These are phyloP conservation scores for Dendrocalamus latiflorus DNA, from an alignment of 202 grass and related monocot genomes.

Conservation along the genomic window DNA sequence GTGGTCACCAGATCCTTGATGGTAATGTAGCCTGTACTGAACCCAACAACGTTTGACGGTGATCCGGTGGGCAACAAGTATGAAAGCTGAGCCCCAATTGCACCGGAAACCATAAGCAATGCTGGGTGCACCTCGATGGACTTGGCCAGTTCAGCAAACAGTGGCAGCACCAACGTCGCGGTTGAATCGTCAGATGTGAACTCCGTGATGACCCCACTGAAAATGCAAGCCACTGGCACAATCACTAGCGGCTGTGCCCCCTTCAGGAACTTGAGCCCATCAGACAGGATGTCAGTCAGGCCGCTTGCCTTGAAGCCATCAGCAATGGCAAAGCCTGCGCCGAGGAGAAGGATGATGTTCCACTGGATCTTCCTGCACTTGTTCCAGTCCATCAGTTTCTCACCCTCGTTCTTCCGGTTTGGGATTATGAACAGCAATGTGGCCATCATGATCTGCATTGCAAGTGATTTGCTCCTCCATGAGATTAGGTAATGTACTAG, in stretches of 20 bases:
- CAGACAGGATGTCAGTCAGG: constrained; percentile 53
- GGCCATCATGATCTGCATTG: constrained; percentile 74
- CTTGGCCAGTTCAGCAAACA: constrained; percentile 61
- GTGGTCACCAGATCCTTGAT: constrained; percentile 68
- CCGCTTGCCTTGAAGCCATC: constrained; percentile 70
- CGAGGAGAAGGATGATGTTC: constrained; percentile 81
- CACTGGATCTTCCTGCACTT: constrained; percentile 91
- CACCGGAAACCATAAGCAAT: constrained; percentile 61
- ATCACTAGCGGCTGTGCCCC: constrained; percentile 45
- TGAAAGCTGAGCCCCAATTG: constrained; percentile 58
- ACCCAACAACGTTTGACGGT: constrained; percentile 77
- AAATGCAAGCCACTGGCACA: constrained; percentile 49
- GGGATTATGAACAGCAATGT: constrained; percentile 90
- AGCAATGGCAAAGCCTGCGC: constrained; percentile 76
- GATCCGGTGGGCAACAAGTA: constrained; percentile 75
- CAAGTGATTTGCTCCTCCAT: neutral
- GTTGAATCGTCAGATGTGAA: constrained; percentile 74
- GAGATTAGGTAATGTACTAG: neutral
- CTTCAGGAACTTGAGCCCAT: constrained; percentile 55
- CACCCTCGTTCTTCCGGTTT: constrained; percentile 47
- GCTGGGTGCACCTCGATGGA: constrained; percentile 58
- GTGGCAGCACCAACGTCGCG: constrained; percentile 64
- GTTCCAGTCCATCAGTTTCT: constrained; percentile 97
- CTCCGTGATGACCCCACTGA: constrained; percentile 62
- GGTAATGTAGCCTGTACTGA: constrained; percentile 55